Conservation (phyloP, 1,284 basidiomycete species). For the Meripilus lineatus region DNA sequence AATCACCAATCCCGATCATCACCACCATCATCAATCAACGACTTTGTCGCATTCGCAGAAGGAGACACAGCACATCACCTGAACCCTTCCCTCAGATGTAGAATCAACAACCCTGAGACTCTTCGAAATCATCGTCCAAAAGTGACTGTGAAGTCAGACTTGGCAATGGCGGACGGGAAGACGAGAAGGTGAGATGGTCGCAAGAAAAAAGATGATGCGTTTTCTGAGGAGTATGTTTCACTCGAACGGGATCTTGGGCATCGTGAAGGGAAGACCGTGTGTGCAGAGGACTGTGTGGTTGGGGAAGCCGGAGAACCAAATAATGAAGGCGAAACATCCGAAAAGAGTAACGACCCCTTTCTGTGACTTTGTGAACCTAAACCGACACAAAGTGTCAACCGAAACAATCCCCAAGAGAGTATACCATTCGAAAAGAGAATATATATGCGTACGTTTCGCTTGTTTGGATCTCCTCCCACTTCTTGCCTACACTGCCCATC, state of each 20-base stretch:
- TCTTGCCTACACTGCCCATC: constrained; percentile 50
- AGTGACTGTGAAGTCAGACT: constrained; percentile 29
- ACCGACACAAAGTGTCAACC: too few species aligned
- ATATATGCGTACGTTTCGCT: constrained; percentile 47
- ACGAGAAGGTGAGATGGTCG: constrained; percentile 17
- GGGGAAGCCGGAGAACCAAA: constrained; percentile 43
- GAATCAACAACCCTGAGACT: constrained; percentile 34
- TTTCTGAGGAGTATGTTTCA: constrained; percentile 15
- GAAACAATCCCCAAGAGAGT: constrained; percentile 3
- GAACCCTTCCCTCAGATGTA: constrained; percentile 21
- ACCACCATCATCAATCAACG: constrained; percentile 36
- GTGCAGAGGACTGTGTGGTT: constrained; percentile 11
- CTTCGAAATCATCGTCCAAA: constrained; percentile 40
- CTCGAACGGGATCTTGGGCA: constrained; percentile 5
- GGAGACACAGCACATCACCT: constrained; percentile 27
- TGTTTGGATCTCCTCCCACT: constrained; percentile 53
- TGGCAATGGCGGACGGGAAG: constrained; percentile 11
- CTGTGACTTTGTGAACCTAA: constrained; percentile 54
- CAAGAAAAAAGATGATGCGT: constrained; percentile 19
- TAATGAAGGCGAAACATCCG: constrained; percentile 58
- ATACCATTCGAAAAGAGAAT: constrained; percentile 8
- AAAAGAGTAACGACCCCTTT: constrained; percentile 63
- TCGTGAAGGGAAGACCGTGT: constrained; percentile 4
- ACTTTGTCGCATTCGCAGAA: constrained; percentile 20
- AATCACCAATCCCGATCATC: constrained; percentile 63